phyloP scores from a whole-genome alignment of 1,284 basidiomycete species.

The Cryptococcus wingfieldii region DNA sequence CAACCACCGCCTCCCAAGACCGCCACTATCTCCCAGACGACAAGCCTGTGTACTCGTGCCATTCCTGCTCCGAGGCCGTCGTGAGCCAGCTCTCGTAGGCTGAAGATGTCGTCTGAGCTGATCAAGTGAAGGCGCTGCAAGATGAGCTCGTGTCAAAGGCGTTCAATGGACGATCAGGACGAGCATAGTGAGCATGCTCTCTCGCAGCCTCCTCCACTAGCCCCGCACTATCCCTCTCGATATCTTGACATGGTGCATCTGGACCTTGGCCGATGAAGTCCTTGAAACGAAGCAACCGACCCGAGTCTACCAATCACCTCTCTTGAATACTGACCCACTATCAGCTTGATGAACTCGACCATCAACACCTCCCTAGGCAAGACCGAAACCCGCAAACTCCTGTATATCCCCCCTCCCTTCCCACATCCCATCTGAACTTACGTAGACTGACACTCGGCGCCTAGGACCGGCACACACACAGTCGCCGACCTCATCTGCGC shows the following conservation, averaged over 20 bases:
- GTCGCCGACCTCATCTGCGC: slow-evolving; percentile 46
- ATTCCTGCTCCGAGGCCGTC: slow-evolving; percentile 39
- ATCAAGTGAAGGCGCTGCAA: slow-evolving; percentile 36
- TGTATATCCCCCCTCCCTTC: slow-evolving; percentile 19
- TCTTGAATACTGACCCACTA: neutral
- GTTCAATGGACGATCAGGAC: slow-evolving; percentile 45
- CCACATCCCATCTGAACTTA: neutral
- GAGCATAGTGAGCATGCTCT: slow-evolving; percentile 39
- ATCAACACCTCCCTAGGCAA: slow-evolving; percentile 47
- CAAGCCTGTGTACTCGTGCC: slow-evolving; percentile 39
- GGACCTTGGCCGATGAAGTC: no score
- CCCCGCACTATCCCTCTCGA: neutral
- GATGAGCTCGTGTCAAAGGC: slow-evolving; percentile 48
- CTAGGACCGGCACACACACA: slow-evolving; percentile 46
- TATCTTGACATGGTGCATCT: no score
- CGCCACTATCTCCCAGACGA: slow-evolving; percentile 38
- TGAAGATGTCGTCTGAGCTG: neutral
- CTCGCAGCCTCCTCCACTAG: neutral
- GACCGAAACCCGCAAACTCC: slow-evolving; percentile 40
- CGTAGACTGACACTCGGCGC: neutral
- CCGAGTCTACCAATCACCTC: neutral
- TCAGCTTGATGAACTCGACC: slow-evolving; percentile 47
- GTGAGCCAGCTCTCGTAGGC: slow-evolving; percentile 14
- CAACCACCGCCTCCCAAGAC: slow-evolving; percentile 19
- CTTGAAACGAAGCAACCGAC: neutral